These are phyloP conservation scores for Rehmannia glutinosa DNA, from an alignment of 257 asterid genomes.

Conservation along the genomic window DNA sequence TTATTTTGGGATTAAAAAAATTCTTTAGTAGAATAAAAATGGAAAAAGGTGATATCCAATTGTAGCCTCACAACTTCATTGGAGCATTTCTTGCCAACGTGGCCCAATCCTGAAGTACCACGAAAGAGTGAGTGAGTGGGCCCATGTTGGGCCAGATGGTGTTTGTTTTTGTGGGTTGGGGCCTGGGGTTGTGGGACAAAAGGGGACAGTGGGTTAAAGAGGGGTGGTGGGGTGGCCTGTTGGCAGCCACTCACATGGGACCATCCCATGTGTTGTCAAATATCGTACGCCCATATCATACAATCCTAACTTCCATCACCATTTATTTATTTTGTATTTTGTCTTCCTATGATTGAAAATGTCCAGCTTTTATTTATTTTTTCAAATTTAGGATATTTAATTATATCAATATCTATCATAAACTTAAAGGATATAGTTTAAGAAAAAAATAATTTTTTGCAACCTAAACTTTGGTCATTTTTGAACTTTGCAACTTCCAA, in stretches of 20 bases:
- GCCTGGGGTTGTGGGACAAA: slow-evolving; percentile 6
- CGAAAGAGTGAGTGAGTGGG: slow-evolving; percentile 1
- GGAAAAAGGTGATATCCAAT: no score
- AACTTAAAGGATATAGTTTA: no score
- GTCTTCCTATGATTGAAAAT: neutral
- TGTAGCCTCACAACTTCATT: no score
- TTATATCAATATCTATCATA: no score
- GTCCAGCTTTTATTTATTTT: neutral
- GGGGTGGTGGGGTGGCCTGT: slow-evolving; percentile 36
- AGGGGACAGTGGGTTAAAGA: slow-evolving; percentile 29
- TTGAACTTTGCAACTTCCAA: no score
- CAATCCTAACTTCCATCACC: slow-evolving; percentile 2
- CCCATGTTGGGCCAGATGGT: slow-evolving; percentile 8
- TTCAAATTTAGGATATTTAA: no score
- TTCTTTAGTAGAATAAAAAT: no score
- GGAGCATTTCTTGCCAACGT: neutral
- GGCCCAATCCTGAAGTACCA: slow-evolving; percentile 1
- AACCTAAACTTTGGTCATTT: no score
- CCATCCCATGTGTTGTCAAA: slow-evolving; percentile 45
- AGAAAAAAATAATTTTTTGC: no score
- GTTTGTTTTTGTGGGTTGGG: slow-evolving; percentile 19
- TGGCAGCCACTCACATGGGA: slow-evolving; percentile 39
- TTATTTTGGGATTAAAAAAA: no score
- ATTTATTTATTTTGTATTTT: neutral
- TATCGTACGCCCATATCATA: no score